Evolutionary conservation across 352 stramenopile genomes (phyloP), one percentile per base, ranked within the genome.

Genomic region (Phytophthora aleatoria): DNA sequence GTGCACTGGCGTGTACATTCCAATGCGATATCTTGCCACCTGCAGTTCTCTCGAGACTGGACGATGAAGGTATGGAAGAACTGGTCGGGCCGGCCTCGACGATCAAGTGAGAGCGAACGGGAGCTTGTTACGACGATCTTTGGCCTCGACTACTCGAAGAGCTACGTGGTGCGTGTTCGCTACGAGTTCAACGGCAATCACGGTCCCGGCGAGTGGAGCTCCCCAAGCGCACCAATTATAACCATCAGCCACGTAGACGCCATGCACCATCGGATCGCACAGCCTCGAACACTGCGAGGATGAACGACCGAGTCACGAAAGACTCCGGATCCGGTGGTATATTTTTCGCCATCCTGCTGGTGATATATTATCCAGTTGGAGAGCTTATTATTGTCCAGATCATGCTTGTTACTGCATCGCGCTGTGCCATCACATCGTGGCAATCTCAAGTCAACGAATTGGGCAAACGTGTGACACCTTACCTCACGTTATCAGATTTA

Each of bases 21-120:
- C 1, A 85, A 77, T 15, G 81, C 82, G 0, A 24, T 89, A 9
- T 69, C 77, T 20, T 88, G 79, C 39, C 84, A 93, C 27, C 44
- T 93, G 20, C 84, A 93, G 54, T 93, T 85, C 41, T 76, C 84
- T 43, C 80, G 84, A 3, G 84, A 93, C 55, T 84, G 84, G 42
- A 78, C 84, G 3, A 83, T 93, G 74, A 87, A 83, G 48, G 84
- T 93, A 30, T 93, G 84, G 84, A 90, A 89, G 53, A 93, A 75
- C 55, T 93, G 84, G 84, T 74, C 77, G 0, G 84, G 81, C 0
- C 71, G 79, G 24, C 69, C 78, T 20, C 71, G 70, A 44, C 73
- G 69, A 44, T 78, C 79, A 7, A 66, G 63, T 30, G 76, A 84
- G 13, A 85, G 73, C 50, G 80, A 87, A 13, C 71, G 65, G 1